Conservation (phyloP, 257 asterid species). For the Solanum medicagineum region DNA sequence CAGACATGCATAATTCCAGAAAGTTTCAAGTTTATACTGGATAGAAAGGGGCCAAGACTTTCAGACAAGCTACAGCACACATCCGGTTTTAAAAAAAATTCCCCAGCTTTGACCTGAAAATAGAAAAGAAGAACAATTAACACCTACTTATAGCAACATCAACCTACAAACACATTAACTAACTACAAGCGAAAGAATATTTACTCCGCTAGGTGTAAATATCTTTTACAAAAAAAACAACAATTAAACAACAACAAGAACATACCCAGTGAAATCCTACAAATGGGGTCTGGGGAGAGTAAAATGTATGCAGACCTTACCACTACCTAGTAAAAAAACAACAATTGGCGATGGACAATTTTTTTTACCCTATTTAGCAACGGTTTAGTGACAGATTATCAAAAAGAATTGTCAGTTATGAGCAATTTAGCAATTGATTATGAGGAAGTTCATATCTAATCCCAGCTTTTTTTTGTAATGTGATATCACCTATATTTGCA, state of each 20-base stretch:
- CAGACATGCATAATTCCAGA: slow-evolving; percentile 87
- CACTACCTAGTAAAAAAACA: neutral
- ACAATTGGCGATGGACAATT: neutral
- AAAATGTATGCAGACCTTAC: too few relatives aligned
- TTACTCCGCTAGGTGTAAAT: neutral
- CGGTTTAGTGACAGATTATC: neutral
- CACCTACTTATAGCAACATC: neutral
- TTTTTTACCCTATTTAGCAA: neutral
- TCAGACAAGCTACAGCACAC: slow-evolving; percentile 14
- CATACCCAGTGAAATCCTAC: too few relatives aligned
- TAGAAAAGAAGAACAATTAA: neutral
- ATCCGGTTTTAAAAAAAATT: neutral
- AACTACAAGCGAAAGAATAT: neutral
- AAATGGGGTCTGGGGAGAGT: too few relatives aligned
- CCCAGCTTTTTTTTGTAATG: too few relatives aligned
- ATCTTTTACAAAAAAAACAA: neutral
- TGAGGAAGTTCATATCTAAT: too few relatives aligned
- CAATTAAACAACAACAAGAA: too few relatives aligned
- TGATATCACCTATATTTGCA: neutral
- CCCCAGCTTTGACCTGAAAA: neutral
- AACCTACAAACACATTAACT: neutral
- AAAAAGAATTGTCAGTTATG: too few relatives aligned
- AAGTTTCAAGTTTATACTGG: slow-evolving; percentile 23
- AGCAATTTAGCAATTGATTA: too few relatives aligned
- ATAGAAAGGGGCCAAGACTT: slow-evolving; percentile 8